phyloP scores from a whole-genome alignment of 2,329 filamentous ascomycete genomes.

The Ascomycota sp. region DNA sequence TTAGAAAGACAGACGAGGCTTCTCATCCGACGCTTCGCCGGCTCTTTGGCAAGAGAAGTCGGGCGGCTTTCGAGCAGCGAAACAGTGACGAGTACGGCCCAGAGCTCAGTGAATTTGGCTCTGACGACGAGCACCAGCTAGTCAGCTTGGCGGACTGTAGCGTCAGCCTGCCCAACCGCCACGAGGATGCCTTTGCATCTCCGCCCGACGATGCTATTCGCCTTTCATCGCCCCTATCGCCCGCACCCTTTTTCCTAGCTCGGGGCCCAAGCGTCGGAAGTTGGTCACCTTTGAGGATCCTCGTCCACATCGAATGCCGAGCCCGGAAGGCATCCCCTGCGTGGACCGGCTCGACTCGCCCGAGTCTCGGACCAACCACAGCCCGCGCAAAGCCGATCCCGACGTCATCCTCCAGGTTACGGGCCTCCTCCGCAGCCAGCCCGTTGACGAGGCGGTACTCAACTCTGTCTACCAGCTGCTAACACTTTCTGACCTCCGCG shows the following conservation, averaged over 20 bases:
- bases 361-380: neutral
- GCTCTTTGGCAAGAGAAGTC: too few species aligned
- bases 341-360: too few species aligned
- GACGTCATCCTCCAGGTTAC: conserved; percentile 26
- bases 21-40: too few species aligned
- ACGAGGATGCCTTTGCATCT: conserved; percentile 4
- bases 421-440: conserved; percentile 22
- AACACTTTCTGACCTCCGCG: conserved; percentile 32
- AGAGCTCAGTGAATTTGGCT: conserved; percentile 14
- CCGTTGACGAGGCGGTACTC: conserved; percentile 17
- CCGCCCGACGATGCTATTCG: too few species aligned
- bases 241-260: conserved; percentile 18
- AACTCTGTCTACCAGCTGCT: conserved; percentile 23
- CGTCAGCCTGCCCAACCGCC: conserved; percentile 7
- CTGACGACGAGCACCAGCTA: conserved; percentile 19
- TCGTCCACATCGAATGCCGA: conserved; percentile 2
- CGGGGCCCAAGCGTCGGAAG: conserved; percentile 14
- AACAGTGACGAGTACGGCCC: too few species aligned
- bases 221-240: conserved; percentile 15
- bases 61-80: too few species aligned
- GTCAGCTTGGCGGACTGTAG: conserved; percentile 15
- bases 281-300: conserved; percentile 11
- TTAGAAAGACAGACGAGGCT: too few species aligned
- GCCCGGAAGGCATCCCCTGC: neutral
- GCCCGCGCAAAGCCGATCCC: conserved; percentile 3